Conservation (phyloP, 75 land plant species). For the Picea glauca region DNA sequence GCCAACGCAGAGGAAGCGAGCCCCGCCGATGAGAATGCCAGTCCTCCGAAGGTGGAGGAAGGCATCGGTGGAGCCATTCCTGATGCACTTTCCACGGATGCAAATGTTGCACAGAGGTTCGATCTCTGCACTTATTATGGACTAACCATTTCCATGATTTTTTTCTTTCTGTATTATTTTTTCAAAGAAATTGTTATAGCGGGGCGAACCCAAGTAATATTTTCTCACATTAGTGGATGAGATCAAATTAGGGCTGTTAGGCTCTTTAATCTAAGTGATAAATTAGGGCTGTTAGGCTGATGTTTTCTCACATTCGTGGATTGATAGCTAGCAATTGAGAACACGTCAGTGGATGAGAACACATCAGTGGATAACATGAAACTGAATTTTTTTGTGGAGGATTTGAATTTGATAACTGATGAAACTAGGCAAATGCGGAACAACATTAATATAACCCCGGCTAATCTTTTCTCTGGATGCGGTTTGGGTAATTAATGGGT, state of each 20-base stretch:
- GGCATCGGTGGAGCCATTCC: constrained; percentile 85
- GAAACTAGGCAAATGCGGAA: too few species aligned
- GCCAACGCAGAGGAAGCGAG: constrained; percentile 61
- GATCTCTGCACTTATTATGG: background rate
- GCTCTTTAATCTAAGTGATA: background rate
- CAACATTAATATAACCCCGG: too few species aligned
- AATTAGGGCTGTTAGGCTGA: too few species aligned
- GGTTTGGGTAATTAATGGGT: background rate
- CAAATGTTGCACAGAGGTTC: constrained; percentile 89
- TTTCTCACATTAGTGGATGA: too few species aligned
- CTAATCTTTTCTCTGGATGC: too few species aligned
- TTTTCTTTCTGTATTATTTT: background rate
- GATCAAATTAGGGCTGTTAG: background rate
- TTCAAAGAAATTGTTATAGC: background rate
- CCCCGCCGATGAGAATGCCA: constrained; percentile 39
- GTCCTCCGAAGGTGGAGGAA: constrained; percentile 86
- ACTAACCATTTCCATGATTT: background rate
- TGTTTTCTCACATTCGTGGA: too few species aligned
- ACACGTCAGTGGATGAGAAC: too few species aligned
- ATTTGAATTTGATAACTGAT: too few species aligned
- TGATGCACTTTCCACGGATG: constrained; percentile 81
- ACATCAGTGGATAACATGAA: too few species aligned
- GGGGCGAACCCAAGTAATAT: background rate
- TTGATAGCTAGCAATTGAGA: too few species aligned
- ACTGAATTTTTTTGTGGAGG: too few species aligned